A percentile compares a stretch with the other conserved stretches of the same genome.
These are phyloP conservation scores for Pyrenochaeta sp. DNA, from an alignment of 2,329 filamentous ascomycete genomes.

Conservation along the genomic window DNA sequence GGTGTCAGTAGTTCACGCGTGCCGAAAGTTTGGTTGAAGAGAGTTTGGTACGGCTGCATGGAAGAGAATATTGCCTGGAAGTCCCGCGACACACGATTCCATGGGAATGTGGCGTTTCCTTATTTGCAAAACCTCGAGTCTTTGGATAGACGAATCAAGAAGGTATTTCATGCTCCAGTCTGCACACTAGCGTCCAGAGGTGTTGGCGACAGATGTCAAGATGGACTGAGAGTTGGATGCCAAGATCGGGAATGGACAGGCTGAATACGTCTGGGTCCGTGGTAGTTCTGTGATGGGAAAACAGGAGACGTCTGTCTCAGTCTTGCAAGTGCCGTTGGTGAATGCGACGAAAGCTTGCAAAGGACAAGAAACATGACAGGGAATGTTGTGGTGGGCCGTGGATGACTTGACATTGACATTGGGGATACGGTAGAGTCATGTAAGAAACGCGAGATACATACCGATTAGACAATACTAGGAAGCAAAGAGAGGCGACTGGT, in stretches of 20 bases:
- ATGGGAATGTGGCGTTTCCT: neutral
- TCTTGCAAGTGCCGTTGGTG: too few species aligned
- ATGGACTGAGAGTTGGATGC: neutral
- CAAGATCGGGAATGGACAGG: neutral
- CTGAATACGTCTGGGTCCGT: neutral
- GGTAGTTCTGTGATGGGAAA: too few species aligned
- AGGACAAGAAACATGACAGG: neutral
- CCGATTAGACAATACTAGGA: conserved; percentile 20
- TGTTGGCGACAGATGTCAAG: neutral
- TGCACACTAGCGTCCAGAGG: neutral
- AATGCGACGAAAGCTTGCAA: neutral
- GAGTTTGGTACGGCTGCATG: neutral
- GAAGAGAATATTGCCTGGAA: neutral
- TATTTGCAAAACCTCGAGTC: neutral
- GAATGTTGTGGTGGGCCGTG: neutral
- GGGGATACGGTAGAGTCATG: conserved; percentile 4
- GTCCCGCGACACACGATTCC: neutral
- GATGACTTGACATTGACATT: neutral
- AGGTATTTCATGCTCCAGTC: neutral
- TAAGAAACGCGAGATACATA: conserved; percentile 24
- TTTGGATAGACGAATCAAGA: neutral
- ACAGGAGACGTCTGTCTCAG: too few species aligned
- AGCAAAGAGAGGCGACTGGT: conserved; percentile 10
- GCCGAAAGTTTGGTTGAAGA: conserved; percentile 1
- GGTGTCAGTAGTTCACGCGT: conserved; percentile 11